Percentiles rank a stretch among this genome's conserved stretches.
phyloP scores from a whole-genome alignment of 1,139 yeast genomes.

The Meyerozyma carpophila region DNA sequence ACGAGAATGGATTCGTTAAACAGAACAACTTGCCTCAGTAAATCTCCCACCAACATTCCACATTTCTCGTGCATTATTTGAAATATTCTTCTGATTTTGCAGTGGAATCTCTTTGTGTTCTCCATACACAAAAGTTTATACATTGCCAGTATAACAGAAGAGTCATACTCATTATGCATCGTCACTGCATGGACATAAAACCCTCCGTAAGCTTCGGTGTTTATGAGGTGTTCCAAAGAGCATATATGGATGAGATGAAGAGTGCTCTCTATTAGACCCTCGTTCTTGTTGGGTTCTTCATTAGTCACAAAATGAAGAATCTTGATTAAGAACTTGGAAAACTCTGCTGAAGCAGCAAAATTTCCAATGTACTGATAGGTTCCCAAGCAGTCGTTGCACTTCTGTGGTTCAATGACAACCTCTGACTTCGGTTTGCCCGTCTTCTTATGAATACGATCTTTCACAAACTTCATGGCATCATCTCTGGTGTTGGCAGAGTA shows the following conservation, averaged over 20 bases:
- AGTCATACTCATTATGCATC: conserved; percentile 22
- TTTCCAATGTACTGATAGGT: conserved; percentile 30
- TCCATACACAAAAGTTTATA: conserved; percentile 40
- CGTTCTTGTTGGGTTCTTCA: conserved; percentile 40
- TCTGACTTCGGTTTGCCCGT: conserved; percentile 33
- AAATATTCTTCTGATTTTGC: conserved; percentile 53
- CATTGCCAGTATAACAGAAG: conserved; percentile 42
- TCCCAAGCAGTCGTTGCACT: conserved; percentile 24
- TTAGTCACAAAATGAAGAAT: conserved; percentile 40
- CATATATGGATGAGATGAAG: conserved; percentile 69
- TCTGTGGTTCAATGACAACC: conserved; percentile 45
- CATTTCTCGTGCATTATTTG: conserved; percentile 26
- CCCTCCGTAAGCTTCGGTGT: conserved; percentile 23
- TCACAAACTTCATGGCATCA: conserved; percentile 58
- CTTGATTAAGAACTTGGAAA: conserved; percentile 47
- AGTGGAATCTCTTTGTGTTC: conserved; percentile 35
- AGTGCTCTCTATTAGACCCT: conserved; percentile 50
- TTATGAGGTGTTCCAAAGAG: conserved; percentile 26
- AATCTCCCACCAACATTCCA: conserved; percentile 14
- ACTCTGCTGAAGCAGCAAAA: conserved; percentile 48
- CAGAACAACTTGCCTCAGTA: conserved; percentile 16
- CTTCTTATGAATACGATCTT: conserved; percentile 31
- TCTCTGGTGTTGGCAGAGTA: conserved; percentile 75
- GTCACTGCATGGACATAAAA: conserved; percentile 33
- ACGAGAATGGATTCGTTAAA: conserved; percentile 18